Evolutionary conservation across 192 early-diverging fungal genomes (phyloP), one percentile per base, ranked within the genome.

Genomic region (Backusella sp.): DNA sequence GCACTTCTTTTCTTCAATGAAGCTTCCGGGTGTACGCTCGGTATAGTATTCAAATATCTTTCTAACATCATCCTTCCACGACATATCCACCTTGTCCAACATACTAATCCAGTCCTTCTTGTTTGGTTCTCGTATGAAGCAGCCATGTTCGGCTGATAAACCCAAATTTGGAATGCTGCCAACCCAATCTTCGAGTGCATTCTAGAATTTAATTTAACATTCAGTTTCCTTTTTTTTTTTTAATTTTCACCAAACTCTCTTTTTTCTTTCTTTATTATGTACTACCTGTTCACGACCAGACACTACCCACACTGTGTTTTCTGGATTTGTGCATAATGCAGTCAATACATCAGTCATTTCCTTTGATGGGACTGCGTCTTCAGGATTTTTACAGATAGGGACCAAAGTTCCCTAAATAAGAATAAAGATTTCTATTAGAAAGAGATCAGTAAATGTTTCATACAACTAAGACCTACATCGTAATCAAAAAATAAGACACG

Each of bases 21-120:
- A 94, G 2, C 94, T 92, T 46, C 96, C 98, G 59, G 93, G 93
- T 17, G 98, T 99, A 32, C 97, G 90, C 82, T 98, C 98, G 0
- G 92, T 95, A 82, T 96, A 99, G 77, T 96, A 98, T 36, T 90
- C 84, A 79, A 99, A 99, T 52, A 98, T 96, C 66, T 97, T 91
- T 41, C 87, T 83, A 17, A 98, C 98, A 77, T 98, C 94, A 41
- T 85, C 91, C 82, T 97, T 97, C 98, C 97, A 99, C 21, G 88
- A 83, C 87, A 98, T 90, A 79, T 98, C 93, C 49, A 92, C 80
- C 42, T 88, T 84, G 37, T 91, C 90, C 11, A 90, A 85, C 77
- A 92, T 73, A 74, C 90, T 93, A 36, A 90, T 79, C 94, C 94
- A 95, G 49, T 92, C 88, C 62, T 88, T 89, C 39, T 77, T 85